Evolutionary conservation across 1,284 basidiomycete genomes (phyloP), one percentile per base, ranked within the genome.

Genomic region (Pseudozyma thailandica): DNA sequence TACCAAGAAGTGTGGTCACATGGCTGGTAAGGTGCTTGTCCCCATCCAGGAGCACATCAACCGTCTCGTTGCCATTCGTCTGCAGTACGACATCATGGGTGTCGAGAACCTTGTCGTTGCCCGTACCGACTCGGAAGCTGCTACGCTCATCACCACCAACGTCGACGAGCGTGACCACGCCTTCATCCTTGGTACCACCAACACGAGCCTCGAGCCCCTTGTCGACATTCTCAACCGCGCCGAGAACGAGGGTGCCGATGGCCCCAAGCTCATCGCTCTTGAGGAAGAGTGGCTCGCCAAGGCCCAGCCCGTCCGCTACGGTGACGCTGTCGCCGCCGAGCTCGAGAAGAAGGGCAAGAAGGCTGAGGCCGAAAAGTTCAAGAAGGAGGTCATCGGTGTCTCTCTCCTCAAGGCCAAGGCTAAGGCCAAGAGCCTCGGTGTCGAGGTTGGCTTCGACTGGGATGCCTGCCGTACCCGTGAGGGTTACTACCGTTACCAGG

Each of bases 401-500:
- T 92, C 93, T 9, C 90, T 91, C 80, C 80, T 86, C 20, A 86
- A 88, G 45, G 91, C 93, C 1, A 86, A 91, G 65, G 84, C 85
- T 53, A 89, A 96, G 68, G 94, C 94, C 1, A 88, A 90, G 83
- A 88, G 88, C 72, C 88, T 91, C 81, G 92, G 92, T 41, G 86
- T 96, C 66, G 89, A 87, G 83, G 85, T 83, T 41, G 86, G 84
- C 88, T 98, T 92, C 91, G 88, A 94, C 85, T 98, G 95, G 94
- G 92, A 97, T 82, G 87, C 90, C 23, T 93, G 94, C 43, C 87
- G 95, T 55, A 97, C 95, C 0, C 89, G 94, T 53, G 95, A 98
- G 84, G 94, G 94, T 45, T 96, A 88, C 87, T 98, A 95, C 87
- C 90, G 94, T 74, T 97, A 95, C 87, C 92, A 94, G 84, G 94